A percentile compares a stretch with the other conserved stretches of the same genome.
phyloP scores from a whole-genome alignment of 2,329 filamentous ascomycete genomes.

The Nigrograna mackinnonii region DNA sequence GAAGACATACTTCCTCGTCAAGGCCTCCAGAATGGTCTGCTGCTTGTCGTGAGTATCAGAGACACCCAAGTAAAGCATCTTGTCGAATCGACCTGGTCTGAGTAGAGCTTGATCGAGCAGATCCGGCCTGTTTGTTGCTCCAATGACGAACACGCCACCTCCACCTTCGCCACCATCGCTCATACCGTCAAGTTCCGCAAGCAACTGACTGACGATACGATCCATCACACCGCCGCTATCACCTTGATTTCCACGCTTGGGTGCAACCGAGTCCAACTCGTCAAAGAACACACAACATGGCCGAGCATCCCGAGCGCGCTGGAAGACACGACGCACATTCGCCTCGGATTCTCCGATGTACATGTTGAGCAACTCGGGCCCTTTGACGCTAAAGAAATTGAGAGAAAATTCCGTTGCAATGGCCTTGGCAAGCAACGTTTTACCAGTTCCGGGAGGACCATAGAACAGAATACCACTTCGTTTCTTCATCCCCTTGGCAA shows the following conservation, averaged over 20 bases:
- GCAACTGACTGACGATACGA: constrained; percentile 89
- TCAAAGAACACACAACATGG: constrained; percentile 95
- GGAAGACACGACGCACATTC: constrained; percentile 87
- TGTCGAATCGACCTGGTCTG: constrained; percentile 91
- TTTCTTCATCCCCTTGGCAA: constrained; percentile 98
- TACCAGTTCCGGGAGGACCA: constrained; percentile 87
- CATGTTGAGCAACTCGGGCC: constrained; percentile 91
- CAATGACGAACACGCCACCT: constrained; percentile 93
- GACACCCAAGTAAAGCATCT: constrained; percentile 96
- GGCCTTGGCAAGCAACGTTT: constrained; percentile 89
- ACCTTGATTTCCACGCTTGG: constrained; percentile 95
- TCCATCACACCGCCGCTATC: constrained; percentile 99
- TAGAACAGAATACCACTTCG: constrained; percentile 92
- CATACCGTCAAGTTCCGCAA: constrained; percentile 97
- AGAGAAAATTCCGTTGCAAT: constrained; percentile 92
- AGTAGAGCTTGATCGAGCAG: constrained; percentile 87
- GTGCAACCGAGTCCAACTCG: constrained; percentile 89
- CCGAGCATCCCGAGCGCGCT: constrained; percentile 80
- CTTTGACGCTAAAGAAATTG: constrained; percentile 94
- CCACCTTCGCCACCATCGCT: constrained; percentile 79
- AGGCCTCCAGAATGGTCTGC: constrained; percentile 86
- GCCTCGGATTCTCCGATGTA: constrained; percentile 95
- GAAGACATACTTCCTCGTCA: constrained; percentile 82
- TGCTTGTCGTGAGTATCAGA: constrained; percentile 98
- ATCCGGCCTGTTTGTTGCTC: constrained; percentile 93